A percentile compares a stretch with the other conserved stretches of the same genome.
phyloP scores from a whole-genome alignment of 164 flowering plant genomes.

The Malania oleifera region DNA sequence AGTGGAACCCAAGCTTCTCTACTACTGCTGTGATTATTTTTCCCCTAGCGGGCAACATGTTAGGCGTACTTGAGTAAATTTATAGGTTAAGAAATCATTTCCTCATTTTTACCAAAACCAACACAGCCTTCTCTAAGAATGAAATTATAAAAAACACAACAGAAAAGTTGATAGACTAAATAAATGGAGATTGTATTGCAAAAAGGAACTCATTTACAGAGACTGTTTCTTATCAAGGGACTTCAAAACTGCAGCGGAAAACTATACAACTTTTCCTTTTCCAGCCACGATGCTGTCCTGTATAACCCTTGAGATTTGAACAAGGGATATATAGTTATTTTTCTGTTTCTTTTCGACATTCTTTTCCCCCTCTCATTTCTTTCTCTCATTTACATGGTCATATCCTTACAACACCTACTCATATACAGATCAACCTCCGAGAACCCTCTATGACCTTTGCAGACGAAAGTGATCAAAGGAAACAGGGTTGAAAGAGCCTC shows the following conservation, averaged over 20 bases:
- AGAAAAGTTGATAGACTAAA: too few relatives aligned
- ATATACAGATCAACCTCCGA: slow-evolving; percentile 25
- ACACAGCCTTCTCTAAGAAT: too few relatives aligned
- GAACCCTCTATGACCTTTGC: slow-evolving; percentile 13
- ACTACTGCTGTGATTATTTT: too few relatives aligned
- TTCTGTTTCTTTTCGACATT: slow-evolving; percentile 4
- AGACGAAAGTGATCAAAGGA: background rate
- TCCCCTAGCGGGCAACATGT: too few relatives aligned
- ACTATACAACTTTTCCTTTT: slow-evolving; percentile 4
- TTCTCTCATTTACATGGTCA: slow-evolving; percentile 30
- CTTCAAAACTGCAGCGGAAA: slow-evolving; percentile 35
- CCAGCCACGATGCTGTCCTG: slow-evolving; percentile 17
- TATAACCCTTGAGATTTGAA: background rate
- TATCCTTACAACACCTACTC: slow-evolving; percentile 25
- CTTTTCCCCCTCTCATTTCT: slow-evolving; percentile 5
- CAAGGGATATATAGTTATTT: slow-evolving; percentile 15
- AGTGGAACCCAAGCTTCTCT: too few relatives aligned
- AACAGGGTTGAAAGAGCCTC: background rate
- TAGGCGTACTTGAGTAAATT: too few relatives aligned
- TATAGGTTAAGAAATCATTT: too few relatives aligned
- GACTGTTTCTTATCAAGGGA: slow-evolving; percentile 11
- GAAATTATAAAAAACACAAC: too few relatives aligned
- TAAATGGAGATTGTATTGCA: slow-evolving; percentile 15
- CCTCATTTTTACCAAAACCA: too few relatives aligned
- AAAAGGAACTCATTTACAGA: slow-evolving; percentile 14